Evolutionary conservation across 2,329 filamentous ascomycete species (phyloP), one percentile per base, ranked within the genome.

Genomic region (Neofusicoccum parvum): DNA sequence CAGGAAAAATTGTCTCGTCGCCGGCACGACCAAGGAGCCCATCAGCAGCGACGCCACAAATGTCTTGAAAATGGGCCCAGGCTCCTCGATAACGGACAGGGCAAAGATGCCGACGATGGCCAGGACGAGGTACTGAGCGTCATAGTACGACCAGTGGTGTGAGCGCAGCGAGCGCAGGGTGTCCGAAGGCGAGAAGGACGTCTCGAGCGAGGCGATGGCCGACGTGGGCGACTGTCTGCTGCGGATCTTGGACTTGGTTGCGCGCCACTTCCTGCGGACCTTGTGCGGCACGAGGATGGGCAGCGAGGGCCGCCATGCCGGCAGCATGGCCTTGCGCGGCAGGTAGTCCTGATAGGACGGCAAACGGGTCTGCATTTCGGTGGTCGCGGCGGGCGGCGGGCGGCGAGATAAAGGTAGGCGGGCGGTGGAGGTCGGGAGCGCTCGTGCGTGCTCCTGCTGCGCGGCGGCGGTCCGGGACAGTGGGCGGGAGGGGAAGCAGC

Each of bases 1-100:
- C 48, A 97, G 83, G 76, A 97, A 92, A 78, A 97, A 96, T 77
- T 98, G 94, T 69, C 92, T 86, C 3, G 94, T 96, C 59, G 92
- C 85, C 6, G 94, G 94, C 78, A 97, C 86, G 50, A 94, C 82
- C 45, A 96, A 82, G 37, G 93, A 87, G 70, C 88, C 82, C 67
- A 90, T 82, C 67, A 94, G 84, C 62, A 87, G 82, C 1, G 89
- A 84, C 14, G 92, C 85, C 48, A 90, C 87, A 54, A 88, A 84
- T 1, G 90, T 89, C 85, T 97, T 97, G 69, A 90, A 80, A 64
- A 94, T 78, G 0, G 92, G 90, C 1, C 92, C 92, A 0, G 92
- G 88, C 12, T 83, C 86, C 69, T 94, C 90, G 68, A 94, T 92
- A 69, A 97, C 88, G 72, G 86, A 90, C 67, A 97, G 84, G 62